Evolutionary conservation across 495 filamentous ascomycete species (phyloP).

Genomic region (Elaphomyces granulatus): DNA sequence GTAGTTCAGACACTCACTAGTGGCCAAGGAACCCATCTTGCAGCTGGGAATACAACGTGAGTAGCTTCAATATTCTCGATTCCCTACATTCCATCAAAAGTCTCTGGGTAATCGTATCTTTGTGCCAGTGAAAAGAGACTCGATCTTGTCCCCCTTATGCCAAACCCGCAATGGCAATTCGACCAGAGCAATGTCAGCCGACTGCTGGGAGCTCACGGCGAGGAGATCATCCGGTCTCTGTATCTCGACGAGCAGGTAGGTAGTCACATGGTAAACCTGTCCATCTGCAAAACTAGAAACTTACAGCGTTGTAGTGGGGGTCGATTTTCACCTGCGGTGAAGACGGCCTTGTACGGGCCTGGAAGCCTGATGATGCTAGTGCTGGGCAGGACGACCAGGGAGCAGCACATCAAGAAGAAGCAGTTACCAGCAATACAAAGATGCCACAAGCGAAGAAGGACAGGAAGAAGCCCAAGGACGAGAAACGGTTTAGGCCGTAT

Average conservation of each 20-base stretch:
- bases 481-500: constrained; percentile 31
- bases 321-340: constrained; percentile 66
- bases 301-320: constrained; percentile 34
- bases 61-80: background rate
- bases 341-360: constrained; percentile 50
- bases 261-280: constrained; percentile 6
- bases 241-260: constrained; percentile 54
- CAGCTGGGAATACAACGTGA: constrained; percentile 31
- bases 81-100: background rate
- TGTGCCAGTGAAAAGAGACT: constrained; percentile 43
- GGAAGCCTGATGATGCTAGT: constrained; percentile 19
- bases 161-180: constrained; percentile 43
- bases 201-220: constrained; percentile 63
- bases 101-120: background rate
- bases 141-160: constrained; percentile 50
- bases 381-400: constrained; percentile 1
- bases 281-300: background rate
- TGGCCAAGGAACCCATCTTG: constrained; percentile 30
- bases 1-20: constrained; percentile 54
- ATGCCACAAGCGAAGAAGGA: constrained; percentile 20
- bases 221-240: constrained; percentile 70
- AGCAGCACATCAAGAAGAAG: constrained; percentile 5
- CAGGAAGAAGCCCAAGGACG: constrained; percentile 25
- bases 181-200: constrained; percentile 46
- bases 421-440: constrained; percentile 8